Percentiles rank a stretch among this genome's conserved stretches.
phyloP scores from a whole-genome alignment of 1,284 basidiomycete genomes.

The Afroboletus lepidellus region DNA sequence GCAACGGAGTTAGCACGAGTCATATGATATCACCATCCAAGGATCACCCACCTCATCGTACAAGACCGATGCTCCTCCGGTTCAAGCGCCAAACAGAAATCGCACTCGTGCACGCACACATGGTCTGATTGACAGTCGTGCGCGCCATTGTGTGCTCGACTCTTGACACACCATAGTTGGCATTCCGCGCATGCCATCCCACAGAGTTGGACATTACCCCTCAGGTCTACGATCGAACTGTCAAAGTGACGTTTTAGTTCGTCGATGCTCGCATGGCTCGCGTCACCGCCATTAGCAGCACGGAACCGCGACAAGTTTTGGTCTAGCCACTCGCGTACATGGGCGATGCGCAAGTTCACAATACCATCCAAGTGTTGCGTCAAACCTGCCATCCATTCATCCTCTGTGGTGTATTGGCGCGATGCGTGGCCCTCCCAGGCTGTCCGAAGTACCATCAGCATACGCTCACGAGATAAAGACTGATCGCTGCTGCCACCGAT shows the following conservation, averaged over 20 bases:
- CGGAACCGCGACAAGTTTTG: slow-evolving; percentile 50
- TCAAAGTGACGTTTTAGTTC: slow-evolving; percentile 47
- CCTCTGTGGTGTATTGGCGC: slow-evolving; percentile 38
- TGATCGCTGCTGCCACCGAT: slow-evolving; percentile 29
- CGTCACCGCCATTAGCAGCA: slow-evolving; percentile 5
- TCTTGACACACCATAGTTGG: slow-evolving; percentile 46
- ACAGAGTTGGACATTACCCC: slow-evolving; percentile 48
- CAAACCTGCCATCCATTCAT: slow-evolving; percentile 41
- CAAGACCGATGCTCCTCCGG: slow-evolving; percentile 35
- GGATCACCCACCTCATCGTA: slow-evolving; percentile 43
- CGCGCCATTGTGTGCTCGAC: slow-evolving; percentile 42
- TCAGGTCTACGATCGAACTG: slow-evolving; percentile 42
- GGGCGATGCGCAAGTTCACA: slow-evolving; percentile 41
- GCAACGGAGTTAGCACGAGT: neutral
- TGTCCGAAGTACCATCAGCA: slow-evolving; percentile 29
- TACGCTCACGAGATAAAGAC: slow-evolving; percentile 30
- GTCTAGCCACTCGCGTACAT: slow-evolving; percentile 50
- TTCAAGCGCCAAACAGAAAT: slow-evolving; percentile 40
- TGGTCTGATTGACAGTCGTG: slow-evolving; percentile 55
- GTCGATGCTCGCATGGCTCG: slow-evolving; percentile 44
- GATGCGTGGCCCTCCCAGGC: slow-evolving; percentile 34
- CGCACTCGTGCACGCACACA: slow-evolving; percentile 43
- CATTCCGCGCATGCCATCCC: slow-evolving; percentile 45
- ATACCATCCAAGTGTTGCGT: slow-evolving; percentile 38
- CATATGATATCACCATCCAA: neutral